Evolutionary conservation across 2,329 filamentous ascomycete genomes (phyloP).

Genomic region (Bipolaris gigantea): DNA sequence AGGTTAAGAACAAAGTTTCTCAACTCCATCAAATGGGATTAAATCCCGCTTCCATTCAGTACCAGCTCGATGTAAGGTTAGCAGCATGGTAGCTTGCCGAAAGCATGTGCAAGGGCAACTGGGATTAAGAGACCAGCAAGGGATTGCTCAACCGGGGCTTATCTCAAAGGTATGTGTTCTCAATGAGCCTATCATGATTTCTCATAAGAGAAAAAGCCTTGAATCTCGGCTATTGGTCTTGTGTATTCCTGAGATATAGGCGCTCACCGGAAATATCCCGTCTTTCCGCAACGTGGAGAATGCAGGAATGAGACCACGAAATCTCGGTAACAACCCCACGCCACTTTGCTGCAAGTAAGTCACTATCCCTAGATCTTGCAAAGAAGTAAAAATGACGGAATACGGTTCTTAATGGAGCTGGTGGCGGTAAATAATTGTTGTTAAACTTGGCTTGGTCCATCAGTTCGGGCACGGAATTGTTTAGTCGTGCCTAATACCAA

Average conservation of each 20-base stretch:
- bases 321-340: slow-evolving; percentile 1
- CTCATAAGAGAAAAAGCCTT: not conserved
- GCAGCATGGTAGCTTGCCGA: not conserved
- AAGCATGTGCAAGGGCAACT: slow-evolving; percentile 1
- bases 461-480: not conserved
- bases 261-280: not conserved
- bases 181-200: not conserved
- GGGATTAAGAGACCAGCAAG: slow-evolving; percentile 3
- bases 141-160: not conserved
- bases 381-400: not conserved
- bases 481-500: not conserved
- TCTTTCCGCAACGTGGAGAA: not conserved
- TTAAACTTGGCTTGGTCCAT: slow-evolving; percentile 3
- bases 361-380: not conserved
- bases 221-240: not conserved
- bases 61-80: not conserved
- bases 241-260: not conserved
- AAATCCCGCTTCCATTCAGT: not conserved
- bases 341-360: not conserved
- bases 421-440: not conserved
- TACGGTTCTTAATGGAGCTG: not conserved
- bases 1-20: not conserved
- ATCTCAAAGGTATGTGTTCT: not conserved
- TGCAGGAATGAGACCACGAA: not conserved
- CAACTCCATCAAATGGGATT: not conserved